Conservation (phyloP, 2,329 filamentous ascomycete genomes). For the Penicillium occitanis region DNA sequence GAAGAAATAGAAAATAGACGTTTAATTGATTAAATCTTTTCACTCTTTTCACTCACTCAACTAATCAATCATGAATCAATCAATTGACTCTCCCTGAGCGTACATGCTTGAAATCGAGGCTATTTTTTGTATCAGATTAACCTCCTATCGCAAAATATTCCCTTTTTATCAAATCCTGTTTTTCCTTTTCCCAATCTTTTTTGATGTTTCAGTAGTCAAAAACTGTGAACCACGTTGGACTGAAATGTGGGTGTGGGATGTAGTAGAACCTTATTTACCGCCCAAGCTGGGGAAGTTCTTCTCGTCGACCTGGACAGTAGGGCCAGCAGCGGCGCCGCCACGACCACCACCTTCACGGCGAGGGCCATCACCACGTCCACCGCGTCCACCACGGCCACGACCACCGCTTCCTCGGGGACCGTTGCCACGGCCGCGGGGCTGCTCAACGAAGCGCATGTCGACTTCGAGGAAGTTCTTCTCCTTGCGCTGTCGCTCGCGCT, state of each 20-base stretch:
- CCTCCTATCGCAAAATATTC: conserved; percentile 10
- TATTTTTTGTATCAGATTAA: conserved; percentile 12
- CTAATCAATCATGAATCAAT: conserved; percentile 12
- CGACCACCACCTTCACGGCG: conserved; percentile 32
- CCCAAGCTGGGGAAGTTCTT: conserved; percentile 50
- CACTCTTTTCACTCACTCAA: conserved; percentile 9
- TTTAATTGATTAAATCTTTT: background rate
- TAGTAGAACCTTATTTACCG: conserved; percentile 34
- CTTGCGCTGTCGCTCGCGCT: conserved; percentile 84
- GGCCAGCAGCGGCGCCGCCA: conserved; percentile 29
- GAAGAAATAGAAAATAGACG: background rate
- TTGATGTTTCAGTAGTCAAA: conserved; percentile 7
- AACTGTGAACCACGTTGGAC: background rate
- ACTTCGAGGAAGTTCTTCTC: conserved; percentile 87
- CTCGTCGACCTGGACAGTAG: conserved; percentile 43
- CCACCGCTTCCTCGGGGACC: conserved; percentile 49
- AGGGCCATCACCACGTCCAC: conserved; percentile 33
- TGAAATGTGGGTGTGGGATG: conserved; percentile 1
- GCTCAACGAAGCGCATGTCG: conserved; percentile 78
- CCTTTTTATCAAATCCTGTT: conserved; percentile 8
- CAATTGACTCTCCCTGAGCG: conserved; percentile 9
- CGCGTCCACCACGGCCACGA: conserved; percentile 47
- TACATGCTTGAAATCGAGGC: conserved; percentile 17
- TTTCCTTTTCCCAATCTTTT: conserved; percentile 7
- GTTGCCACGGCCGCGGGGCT: conserved; percentile 55